Evolutionary conservation across 345 rosid species (phyloP), one percentile per base, ranked within the genome.

Genomic region (Syzygium aqueum): DNA sequence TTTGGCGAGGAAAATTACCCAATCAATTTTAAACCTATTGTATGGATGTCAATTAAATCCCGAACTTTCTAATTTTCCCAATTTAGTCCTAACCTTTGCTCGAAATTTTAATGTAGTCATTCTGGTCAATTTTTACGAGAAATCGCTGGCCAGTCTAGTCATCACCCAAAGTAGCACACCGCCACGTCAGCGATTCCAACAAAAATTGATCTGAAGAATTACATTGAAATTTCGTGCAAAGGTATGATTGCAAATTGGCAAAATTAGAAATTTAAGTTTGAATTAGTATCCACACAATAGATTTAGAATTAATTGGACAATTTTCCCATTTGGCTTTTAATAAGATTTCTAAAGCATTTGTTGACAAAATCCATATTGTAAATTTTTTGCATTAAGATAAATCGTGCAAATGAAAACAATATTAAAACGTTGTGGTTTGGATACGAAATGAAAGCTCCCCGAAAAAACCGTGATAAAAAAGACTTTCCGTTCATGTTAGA

Each of bases 231-330:
- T 57, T 2, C 1, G 2, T 0, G 2, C 28, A 57, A 57, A 57
- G 0, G 1, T 1, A 12, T 27, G n/a, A 0, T 1, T 0, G 1
- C n/a, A 61, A 61, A 12, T n/a, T n/a, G 4, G 1, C 0, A n/a
- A 61, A n/a, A 61, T 61, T 61, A 0, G 0, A 61, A n/a, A 0
- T n/a, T 61, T 61, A 1, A 0, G 0, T 12, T 4, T 59, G 2
- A 61, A n/a, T 61, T 6, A 3, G 0, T 4, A 61, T n/a, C 19
- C 3, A 0, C n/a, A n/a, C 0, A n/a, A n/a, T 61, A 61, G 0
- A 2, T 2, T 12, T 13, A 12, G 7, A 0, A 12, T 61, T n/a
- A 1, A 12, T n/a, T 3, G 33, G 17, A 61, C 4, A 61, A 61
- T 53, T 53, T 53, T 23, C 1, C 57, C 1, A 17, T 53, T 7